A percentile compares a stretch with the other conserved stretches of the same genome.
phyloP scores from a whole-genome alignment of 805 yeast species.

The Wickerhamiella alocasiicola region DNA sequence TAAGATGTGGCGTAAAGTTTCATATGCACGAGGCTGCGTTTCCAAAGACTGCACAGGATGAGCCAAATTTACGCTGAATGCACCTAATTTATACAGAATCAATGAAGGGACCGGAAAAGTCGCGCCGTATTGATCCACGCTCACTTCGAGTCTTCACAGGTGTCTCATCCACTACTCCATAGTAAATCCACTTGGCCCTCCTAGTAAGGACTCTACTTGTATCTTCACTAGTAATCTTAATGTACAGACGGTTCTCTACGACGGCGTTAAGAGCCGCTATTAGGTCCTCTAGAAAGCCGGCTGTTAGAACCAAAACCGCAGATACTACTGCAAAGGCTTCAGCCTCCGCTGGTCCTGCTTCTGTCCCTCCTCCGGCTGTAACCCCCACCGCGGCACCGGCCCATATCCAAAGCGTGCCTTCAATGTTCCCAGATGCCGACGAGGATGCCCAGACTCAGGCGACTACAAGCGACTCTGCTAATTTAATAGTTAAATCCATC shows the following conservation, averaged over 20 bases:
- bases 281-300: constrained; percentile 3
- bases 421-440: not conserved
- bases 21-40: too few relatives aligned
- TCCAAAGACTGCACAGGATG: too few relatives aligned
- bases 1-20: too few relatives aligned
- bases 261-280: not conserved
- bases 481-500: constrained; percentile 10
- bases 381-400: not conserved
- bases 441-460: not conserved
- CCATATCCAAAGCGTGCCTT: constrained; percentile 10
- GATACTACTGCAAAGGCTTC: not conserved
- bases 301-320: constrained; percentile 6
- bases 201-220: not conserved
- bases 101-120: too few relatives aligned
- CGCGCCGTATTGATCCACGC: too few relatives aligned
- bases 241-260: not conserved
- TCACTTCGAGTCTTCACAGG: too few relatives aligned
- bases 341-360: not conserved
- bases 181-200: too few relatives aligned
- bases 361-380: constrained; percentile 1
- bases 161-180: too few relatives aligned
- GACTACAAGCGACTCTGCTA: not conserved
- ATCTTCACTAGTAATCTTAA: too few relatives aligned
- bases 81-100: too few relatives aligned
- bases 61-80: too few relatives aligned